Base-by-base conservation (phyloP, 225 moss, liverwort and hornwort species). In the Bryum argenteum region DNA sequence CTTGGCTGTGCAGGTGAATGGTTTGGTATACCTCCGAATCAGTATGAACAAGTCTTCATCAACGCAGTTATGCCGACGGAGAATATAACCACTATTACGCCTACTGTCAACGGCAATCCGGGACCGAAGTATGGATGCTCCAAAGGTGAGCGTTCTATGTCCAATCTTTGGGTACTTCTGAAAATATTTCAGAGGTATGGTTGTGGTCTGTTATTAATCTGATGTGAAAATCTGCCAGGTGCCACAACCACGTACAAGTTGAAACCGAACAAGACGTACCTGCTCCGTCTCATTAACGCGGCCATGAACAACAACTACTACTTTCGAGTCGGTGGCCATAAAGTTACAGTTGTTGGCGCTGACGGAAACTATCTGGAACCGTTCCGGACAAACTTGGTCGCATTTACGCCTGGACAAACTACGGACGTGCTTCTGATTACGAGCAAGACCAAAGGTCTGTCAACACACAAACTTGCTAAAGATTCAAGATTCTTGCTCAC, bases 331-430 rank as follows among this genome's bases (percentile, higher is more conserved):
- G 83, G 62, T 2, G 69, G 78, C 15, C 93, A 93, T 44, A 72
- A 60, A 12, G 1, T 93, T 61, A 87, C 73, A 1, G 84, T 93
- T 1, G 93, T 93, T 2, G 79, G 70, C 11, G 89, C 78, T 0
- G 89, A 91, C 15, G 89, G 87, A 10, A 78, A 73, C 51, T 91
- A 89, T 44, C 74, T 91, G 51, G 76, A 88, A 50, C 91, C 91
- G 0, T 89, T 93, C 54, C 20, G 12, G 8, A 38, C 81, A 0
- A 13, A 56, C 8, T 11, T 82, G 4, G 18, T 91, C 10, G 85
- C 87, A 13, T 23, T 84, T 3, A 48, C 77, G 8, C 87, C 89
- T 13, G 93, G 93, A 3, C 87, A 93, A 63, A 78, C 81, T 0
- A 80, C 81, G 8, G 73, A 87, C 14, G 91, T 91, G 1, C 78